Conservation (phyloP, 169 alveolate genomes). For the Babesia ovata region DNA sequence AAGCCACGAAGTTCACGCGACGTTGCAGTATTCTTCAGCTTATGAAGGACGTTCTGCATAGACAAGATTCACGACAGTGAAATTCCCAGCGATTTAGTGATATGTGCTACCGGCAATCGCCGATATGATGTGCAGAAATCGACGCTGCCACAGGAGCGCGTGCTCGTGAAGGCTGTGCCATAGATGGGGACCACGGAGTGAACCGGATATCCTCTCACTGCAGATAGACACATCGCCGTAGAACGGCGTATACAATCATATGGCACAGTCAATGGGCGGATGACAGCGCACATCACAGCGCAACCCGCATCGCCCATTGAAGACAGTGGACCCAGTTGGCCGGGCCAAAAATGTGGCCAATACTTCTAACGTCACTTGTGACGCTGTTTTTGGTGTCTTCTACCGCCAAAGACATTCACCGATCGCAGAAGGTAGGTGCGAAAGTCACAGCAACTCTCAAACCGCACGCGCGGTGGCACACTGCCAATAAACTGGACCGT, state of each 20-base stretch:
- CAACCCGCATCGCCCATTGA: not conserved
- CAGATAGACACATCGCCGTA: not conserved
- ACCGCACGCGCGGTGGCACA: not conserved
- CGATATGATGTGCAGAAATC: too few species aligned
- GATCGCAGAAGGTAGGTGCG: constrained; percentile 23
- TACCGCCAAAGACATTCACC: constrained; percentile 1
- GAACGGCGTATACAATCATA: not conserved
- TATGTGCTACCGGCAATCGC: too few species aligned
- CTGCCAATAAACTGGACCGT: too few species aligned
- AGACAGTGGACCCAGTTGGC: not conserved
- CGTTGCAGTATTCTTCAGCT: too few species aligned
- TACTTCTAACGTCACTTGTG: not conserved
- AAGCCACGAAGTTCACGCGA: too few species aligned
- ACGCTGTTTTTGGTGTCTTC: not conserved
- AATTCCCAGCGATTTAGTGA: too few species aligned
- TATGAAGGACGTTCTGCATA: too few species aligned
- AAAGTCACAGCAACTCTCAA: not conserved
- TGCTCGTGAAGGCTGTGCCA: not conserved
- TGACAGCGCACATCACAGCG: not conserved
- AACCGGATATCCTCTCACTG: not conserved
- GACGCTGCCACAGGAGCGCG: too few species aligned
- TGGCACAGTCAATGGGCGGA: not conserved
- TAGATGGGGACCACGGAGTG: not conserved
- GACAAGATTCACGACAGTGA: too few species aligned
- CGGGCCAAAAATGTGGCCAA: constrained; percentile 3